Evolutionary conservation across 768 basidiomycete species (phyloP), one percentile per base, ranked within the genome.

Genomic region (Tricholoma sp.): DNA sequence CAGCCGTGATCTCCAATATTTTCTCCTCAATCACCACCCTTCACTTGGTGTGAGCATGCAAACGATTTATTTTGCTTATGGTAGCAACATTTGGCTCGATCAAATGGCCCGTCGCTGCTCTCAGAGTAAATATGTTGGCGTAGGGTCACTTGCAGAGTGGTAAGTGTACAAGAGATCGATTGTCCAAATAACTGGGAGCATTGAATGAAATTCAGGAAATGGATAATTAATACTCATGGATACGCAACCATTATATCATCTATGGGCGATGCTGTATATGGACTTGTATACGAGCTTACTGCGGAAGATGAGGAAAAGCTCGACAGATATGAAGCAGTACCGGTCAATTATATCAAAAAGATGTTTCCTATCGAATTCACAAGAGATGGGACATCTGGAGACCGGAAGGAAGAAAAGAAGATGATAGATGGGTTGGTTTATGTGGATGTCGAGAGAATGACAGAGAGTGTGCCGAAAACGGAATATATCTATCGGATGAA

Each of bases 401-500:
- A n/a, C n/a, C n/a, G 7, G 46, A 47, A 4, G 4, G 32, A 57
- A 1, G 61, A 57, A 5, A 50, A 55, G 24, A 2, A 18, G 11
- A 16, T 52, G 11, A 39, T 73, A 19, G 54, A 71, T 11, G 69
- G 68, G 1, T 64, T 81, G 52, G 68, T 79, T 27, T 82, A 80
- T 52, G 66, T 80, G 19, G 77, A 80, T 50, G 60, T 68, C 10
- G 53, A 69, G 39, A 66, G 74, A 49, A 59, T 68, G 54, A 58
- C 53, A 14, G 69, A 69, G 27, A 71, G 75, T 11, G 53, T 59
- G 5, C 72, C 76, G 5, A 67, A 68, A 60, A 63, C 64, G 45
- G 79, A 80, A 63, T 82, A 81, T 60, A 74, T 80, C 31, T 60
- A 63, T 56, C 69, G 78, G 11, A 78, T 82, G 68, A 79, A 80